Percentiles rank a stretch among this genome's conserved stretches.
Evolutionary conservation across 768 basidiomycete genomes (phyloP).

Genomic region (Mycena haematopus): DNA sequence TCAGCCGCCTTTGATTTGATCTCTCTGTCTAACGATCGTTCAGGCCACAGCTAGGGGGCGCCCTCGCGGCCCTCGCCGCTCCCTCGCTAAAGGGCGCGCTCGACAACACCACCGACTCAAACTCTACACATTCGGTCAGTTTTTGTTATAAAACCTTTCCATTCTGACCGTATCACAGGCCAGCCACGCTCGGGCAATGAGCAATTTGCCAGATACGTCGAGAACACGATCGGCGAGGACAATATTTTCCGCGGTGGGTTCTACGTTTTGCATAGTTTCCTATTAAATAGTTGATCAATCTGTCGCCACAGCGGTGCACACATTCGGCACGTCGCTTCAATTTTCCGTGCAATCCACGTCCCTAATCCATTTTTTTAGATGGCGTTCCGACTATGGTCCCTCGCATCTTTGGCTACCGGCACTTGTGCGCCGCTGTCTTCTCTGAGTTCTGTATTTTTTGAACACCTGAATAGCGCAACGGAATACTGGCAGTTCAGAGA

Average conservation of each 20-base stretch:
- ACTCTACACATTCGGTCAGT: constrained; percentile 12
- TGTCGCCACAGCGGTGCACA: constrained; percentile 10
- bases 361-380: background rate
- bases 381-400: constrained; percentile 31
- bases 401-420: constrained; percentile 21
- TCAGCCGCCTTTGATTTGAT: background rate
- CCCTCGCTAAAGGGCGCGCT: constrained; percentile 27
- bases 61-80: constrained; percentile 33
- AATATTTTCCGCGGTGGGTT: constrained; percentile 27
- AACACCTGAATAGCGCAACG: background rate
- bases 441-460: background rate
- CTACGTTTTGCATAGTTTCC: background rate
- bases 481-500: constrained; percentile 1
- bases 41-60: constrained; percentile 34
- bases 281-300: background rate
- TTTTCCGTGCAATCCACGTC: too few relatives aligned
- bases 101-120: constrained; percentile 5
- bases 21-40: background rate
- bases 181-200: constrained; percentile 32
- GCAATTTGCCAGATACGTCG: constrained; percentile 22
- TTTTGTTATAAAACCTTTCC: background rate
- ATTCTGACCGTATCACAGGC: constrained; percentile 4
- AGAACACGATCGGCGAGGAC: constrained; percentile 13
- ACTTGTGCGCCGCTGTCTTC: constrained; percentile 14
- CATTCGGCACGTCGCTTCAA: constrained; percentile 3